Conservation (phyloP, 192 early-diverging fungal species). For the Kappamyces sp. region DNA sequence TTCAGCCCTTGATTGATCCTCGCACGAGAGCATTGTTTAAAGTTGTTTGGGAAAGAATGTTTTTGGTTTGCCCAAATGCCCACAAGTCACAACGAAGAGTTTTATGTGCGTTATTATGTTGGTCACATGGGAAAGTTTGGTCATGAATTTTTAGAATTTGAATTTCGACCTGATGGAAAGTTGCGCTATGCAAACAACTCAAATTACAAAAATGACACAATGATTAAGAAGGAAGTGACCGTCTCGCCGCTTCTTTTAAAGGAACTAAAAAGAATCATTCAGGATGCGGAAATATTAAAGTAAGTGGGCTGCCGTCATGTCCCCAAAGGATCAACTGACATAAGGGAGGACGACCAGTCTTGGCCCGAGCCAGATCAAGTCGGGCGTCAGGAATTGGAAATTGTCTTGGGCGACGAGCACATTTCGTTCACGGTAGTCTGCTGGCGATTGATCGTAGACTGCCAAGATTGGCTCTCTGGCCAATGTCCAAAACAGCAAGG, state of each 20-base stretch:
- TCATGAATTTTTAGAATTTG: slow-evolving; percentile 98
- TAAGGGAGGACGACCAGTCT: slow-evolving; percentile 78
- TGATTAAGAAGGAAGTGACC: slow-evolving; percentile 89
- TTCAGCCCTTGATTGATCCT: too few relatives aligned
- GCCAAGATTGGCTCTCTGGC: slow-evolving; percentile 87
- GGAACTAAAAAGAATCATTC: slow-evolving; percentile 85
- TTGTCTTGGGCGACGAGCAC: slow-evolving; percentile 81
- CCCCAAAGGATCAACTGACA: neutral
- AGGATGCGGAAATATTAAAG: slow-evolving; percentile 87
- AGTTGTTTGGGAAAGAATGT: too few relatives aligned
- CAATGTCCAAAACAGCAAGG: slow-evolving; percentile 81
- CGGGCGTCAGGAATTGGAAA: slow-evolving; percentile 92
- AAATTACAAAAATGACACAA: slow-evolving; percentile 93
- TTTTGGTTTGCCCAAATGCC: too few relatives aligned
- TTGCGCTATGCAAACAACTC: slow-evolving; percentile 97
- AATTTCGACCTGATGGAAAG: slow-evolving; percentile 77
- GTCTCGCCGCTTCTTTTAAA: slow-evolving; percentile 73
- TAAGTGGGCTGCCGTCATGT: slow-evolving; percentile 18
- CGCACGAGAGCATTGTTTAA: too few relatives aligned
- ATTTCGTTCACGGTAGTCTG: slow-evolving; percentile 78
- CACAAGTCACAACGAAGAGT: slow-evolving; percentile 29
- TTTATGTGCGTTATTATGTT: slow-evolving; percentile 60
- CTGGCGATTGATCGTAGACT: slow-evolving; percentile 46
- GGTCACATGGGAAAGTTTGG: slow-evolving; percentile 94
- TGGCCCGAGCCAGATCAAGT: slow-evolving; percentile 90